Conservation (phyloP, 208 protist species). For the Leishmania tropica region DNA sequence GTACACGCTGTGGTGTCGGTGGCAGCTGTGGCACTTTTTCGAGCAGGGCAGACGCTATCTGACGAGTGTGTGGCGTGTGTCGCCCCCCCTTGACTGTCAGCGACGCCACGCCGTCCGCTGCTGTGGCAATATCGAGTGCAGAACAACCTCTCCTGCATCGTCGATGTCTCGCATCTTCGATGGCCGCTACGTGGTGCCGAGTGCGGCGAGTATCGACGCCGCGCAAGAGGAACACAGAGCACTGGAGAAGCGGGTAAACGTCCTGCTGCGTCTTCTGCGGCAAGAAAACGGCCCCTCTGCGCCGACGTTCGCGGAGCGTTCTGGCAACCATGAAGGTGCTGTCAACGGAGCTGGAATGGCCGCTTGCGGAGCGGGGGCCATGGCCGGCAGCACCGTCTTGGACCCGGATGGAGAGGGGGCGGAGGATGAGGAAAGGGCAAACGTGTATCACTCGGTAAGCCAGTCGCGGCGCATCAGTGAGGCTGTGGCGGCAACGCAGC, state of each 20-base stretch:
- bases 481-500: conserved; percentile 23
- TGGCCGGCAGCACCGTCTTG: neutral
- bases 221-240: neutral
- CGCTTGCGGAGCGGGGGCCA: neutral
- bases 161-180: conserved; percentile 17
- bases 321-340: too few relatives aligned
- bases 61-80: conserved; percentile 36
- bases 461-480: conserved; percentile 16
- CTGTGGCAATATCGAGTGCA: neutral
- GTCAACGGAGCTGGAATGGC: neutral
- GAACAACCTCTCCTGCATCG: neutral
- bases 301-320: neutral
- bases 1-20: conserved; percentile 40
- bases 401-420: neutral
- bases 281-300: conserved; percentile 7
- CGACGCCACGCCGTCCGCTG: neutral
- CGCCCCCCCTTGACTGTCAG: neutral
- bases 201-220: conserved; percentile 12
- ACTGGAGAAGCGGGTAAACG: conserved; percentile 5
- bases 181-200: conserved; percentile 36
- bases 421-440: conserved; percentile 6
- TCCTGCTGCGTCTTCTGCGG: conserved; percentile 27
- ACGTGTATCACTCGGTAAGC: conserved; percentile 8
- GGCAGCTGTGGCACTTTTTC: conserved; percentile 47
- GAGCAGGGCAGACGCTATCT: conserved; percentile 41